These are phyloP conservation scores for Vararia minispora DNA, from an alignment of 768 basidiomycete species.

Conservation along the genomic window DNA sequence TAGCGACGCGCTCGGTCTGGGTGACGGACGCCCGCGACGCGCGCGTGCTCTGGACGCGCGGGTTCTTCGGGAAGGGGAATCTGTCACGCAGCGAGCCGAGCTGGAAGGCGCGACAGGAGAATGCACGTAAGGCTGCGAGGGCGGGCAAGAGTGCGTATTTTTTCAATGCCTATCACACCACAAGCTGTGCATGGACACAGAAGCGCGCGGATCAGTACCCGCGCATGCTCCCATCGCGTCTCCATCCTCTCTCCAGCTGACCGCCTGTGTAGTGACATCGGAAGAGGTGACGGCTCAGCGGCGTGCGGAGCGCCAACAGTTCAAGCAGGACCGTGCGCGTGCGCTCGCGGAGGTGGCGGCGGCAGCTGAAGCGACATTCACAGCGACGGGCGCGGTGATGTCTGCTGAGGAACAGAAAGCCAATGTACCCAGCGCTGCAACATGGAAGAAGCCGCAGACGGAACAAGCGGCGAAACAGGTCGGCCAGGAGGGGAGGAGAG, in stretches of 20 bases:
- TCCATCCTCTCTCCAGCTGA: neutral
- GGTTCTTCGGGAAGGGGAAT: slow-evolving; percentile 97
- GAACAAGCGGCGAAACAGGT: slow-evolving; percentile 24
- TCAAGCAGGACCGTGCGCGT: slow-evolving; percentile 84
- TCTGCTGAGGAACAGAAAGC: slow-evolving; percentile 43
- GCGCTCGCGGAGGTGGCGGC: slow-evolving; percentile 78
- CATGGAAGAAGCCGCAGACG: slow-evolving; percentile 53
- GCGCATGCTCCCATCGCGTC: too few relatives aligned
- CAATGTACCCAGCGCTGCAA: slow-evolving; percentile 66
- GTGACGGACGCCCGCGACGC: slow-evolving; percentile 53
- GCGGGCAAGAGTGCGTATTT: slow-evolving; percentile 40
- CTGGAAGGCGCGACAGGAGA: slow-evolving; percentile 77
- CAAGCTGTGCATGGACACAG: too few relatives aligned
- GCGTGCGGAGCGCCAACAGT: slow-evolving; percentile 79
- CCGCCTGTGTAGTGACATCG: slow-evolving; percentile 41
- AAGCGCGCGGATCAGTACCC: too few relatives aligned
- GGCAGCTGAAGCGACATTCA: slow-evolving; percentile 69
- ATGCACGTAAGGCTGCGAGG: slow-evolving; percentile 38
- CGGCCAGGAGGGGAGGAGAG: too few relatives aligned
- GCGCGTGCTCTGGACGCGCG: slow-evolving; percentile 70
- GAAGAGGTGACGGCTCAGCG: slow-evolving; percentile 89
- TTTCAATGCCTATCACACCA: neutral
- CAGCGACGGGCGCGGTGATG: slow-evolving; percentile 54
- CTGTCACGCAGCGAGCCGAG: slow-evolving; percentile 91
- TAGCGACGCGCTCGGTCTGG: slow-evolving; percentile 81